These are phyloP conservation scores for Sistotremastrum niveocremeum DNA, from an alignment of 768 basidiomycete genomes.

Conservation along the genomic window DNA sequence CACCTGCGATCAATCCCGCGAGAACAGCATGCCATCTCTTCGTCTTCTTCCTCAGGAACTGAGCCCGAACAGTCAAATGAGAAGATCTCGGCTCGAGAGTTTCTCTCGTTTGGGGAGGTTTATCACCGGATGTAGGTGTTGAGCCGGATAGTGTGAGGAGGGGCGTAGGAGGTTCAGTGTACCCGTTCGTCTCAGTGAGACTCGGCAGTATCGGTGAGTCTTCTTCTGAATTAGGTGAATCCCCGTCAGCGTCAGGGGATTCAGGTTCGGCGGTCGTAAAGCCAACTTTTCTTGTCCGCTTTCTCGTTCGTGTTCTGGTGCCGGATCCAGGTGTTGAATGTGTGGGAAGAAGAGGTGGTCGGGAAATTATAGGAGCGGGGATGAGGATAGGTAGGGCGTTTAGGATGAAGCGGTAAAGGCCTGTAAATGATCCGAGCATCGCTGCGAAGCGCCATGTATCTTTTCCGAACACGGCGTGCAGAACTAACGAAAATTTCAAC, in stretches of 20 bases:
- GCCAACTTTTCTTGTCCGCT: neutral
- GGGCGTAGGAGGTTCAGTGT: neutral
- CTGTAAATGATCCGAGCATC: constrained; percentile 75
- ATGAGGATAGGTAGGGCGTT: constrained; percentile 66
- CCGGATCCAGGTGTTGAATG: neutral
- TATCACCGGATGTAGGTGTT: neutral
- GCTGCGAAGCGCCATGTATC: constrained; percentile 78
- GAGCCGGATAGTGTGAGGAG: neutral
- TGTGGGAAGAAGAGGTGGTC: constrained; percentile 13
- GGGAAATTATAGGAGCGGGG: constrained; percentile 25
- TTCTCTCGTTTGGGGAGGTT: neutral
- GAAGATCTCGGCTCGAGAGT: constrained; percentile 20
- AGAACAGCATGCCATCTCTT: constrained; percentile 67
- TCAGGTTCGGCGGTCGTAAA: constrained; percentile 18
- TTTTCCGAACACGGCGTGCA: constrained; percentile 70
- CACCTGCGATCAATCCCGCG: constrained; percentile 67
- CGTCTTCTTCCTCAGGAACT: constrained; percentile 55
- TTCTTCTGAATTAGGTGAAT: neutral
- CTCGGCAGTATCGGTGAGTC: neutral
- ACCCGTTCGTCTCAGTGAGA: neutral
- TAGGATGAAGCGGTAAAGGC: constrained; percentile 65
- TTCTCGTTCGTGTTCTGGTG: neutral
- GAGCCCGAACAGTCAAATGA: constrained; percentile 47
- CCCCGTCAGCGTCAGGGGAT: constrained; percentile 16
- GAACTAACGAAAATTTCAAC: constrained; percentile 50